phyloP scores from a whole-genome alignment of 2,329 filamentous ascomycete genomes.

The Didymella lethalis region DNA sequence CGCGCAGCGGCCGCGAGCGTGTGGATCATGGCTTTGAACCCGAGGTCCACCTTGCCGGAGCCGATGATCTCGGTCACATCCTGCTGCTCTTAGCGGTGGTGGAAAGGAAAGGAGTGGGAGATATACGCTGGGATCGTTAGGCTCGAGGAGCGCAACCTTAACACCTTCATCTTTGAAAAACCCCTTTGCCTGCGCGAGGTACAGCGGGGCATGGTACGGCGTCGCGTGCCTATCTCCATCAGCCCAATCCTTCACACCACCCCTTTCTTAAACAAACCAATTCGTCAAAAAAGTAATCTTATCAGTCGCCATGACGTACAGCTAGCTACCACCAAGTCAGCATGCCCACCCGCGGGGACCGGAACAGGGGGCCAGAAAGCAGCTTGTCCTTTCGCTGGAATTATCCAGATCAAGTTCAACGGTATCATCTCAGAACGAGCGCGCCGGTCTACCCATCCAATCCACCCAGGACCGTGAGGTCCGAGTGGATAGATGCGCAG shows the following conservation, averaged over 20 bases:
- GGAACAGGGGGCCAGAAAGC: constrained; percentile 61
- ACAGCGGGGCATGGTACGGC: constrained; percentile 80
- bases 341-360: constrained; percentile 37
- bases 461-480: constrained; percentile 62
- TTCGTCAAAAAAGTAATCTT: constrained; percentile 88
- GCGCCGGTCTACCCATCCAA: constrained; percentile 46
- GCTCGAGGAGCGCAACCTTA: constrained; percentile 79
- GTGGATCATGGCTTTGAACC: constrained; percentile 86
- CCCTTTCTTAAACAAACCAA: constrained; percentile 64
- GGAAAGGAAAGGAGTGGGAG: background rate
- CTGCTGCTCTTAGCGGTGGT: constrained; percentile 40
- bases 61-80: constrained; percentile 86
- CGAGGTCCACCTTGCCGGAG: constrained; percentile 76
- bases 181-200: constrained; percentile 77
- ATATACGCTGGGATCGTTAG: constrained; percentile 75
- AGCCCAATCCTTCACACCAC: background rate
- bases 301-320: constrained; percentile 75
- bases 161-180: constrained; percentile 79
- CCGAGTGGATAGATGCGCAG: no score
- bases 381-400: constrained; percentile 99
- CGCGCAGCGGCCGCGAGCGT: constrained; percentile 80
- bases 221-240: constrained; percentile 72
- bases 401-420: constrained; percentile 98
- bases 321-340: constrained; percentile 39
- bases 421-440: constrained; percentile 83